A percentile compares a stretch with the other conserved stretches of the same genome.
phyloP scores from a whole-genome alignment of 495 filamentous ascomycete genomes.

The Podospora conica region DNA sequence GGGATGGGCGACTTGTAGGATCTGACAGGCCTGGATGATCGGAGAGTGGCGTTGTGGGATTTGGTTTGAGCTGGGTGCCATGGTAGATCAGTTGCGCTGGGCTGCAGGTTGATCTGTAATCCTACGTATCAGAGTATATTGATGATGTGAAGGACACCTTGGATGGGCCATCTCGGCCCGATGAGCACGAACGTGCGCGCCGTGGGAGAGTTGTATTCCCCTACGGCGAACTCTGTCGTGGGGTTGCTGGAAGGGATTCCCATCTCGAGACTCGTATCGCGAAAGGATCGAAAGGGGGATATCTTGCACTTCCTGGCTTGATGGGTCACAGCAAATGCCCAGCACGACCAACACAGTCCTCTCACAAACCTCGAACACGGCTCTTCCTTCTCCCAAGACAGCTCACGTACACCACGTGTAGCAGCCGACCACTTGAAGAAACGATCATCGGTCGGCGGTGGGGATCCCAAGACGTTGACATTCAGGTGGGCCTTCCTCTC shows the following conservation, averaged over 20 bases:
- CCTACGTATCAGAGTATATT: not conserved
- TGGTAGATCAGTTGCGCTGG: not conserved
- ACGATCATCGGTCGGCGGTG: constrained; percentile 2
- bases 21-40: not conserved
- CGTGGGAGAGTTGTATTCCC: not conserved
- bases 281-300: not conserved
- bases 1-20: constrained; percentile 14
- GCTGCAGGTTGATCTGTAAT: not conserved
- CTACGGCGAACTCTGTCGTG: not conserved
- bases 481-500: not conserved
- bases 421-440: constrained; percentile 5
- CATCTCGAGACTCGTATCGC: not conserved
- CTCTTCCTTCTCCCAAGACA: not conserved
- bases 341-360: not conserved
- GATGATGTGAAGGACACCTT: not conserved
- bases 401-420: not conserved
- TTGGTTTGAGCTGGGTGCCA: not conserved
- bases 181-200: not conserved
- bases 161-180: not conserved
- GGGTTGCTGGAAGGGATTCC: not conserved
- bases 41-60: not conserved
- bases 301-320: not conserved
- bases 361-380: not conserved
- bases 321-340: not conserved
- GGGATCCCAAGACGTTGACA: not conserved